phyloP scores from a whole-genome alignment of 129 eudicot species.

The Escallonia rubra region DNA sequence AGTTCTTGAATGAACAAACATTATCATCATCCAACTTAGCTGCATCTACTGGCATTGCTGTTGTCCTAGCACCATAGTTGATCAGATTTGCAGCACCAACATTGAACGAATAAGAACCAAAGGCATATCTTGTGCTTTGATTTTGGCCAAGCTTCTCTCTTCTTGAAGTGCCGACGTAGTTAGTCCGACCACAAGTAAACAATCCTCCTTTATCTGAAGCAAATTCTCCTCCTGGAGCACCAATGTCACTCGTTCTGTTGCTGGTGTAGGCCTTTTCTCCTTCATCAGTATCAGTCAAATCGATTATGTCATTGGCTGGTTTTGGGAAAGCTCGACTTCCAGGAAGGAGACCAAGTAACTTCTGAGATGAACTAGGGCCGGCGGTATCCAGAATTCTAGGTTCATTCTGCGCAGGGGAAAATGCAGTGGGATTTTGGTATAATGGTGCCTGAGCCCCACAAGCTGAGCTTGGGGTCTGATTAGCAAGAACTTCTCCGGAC shows the following conservation, averaged over 20 bases:
- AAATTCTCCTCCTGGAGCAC: too few relatives aligned
- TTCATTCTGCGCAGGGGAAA: slow-evolving; percentile 8
- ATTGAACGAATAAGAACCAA: background rate
- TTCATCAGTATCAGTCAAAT: slow-evolving; percentile 16
- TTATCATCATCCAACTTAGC: background rate
- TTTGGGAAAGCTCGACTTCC: background rate
- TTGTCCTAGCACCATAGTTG: too few relatives aligned
- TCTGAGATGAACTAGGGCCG: background rate
- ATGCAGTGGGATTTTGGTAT: slow-evolving; percentile 1
- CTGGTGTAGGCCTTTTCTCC: background rate
- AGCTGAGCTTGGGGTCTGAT: slow-evolving; percentile 3
- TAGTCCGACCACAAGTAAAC: background rate
- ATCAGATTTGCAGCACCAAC: background rate
- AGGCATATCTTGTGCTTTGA: background rate
- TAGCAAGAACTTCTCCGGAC: slow-evolving; percentile 1
- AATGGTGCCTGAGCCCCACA: slow-evolving; percentile 2
- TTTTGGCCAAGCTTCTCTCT: background rate
- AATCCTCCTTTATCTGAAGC: background rate
- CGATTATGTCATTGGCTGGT: background rate
- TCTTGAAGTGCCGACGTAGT: background rate
- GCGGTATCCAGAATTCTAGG: slow-evolving; percentile 12
- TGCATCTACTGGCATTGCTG: too few relatives aligned
- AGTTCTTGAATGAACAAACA: background rate
- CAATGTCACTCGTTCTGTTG: background rate
- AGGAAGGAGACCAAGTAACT: slow-evolving; percentile 8